Evolutionary conservation across 2,329 filamentous ascomycete genomes (phyloP), one percentile per base, ranked within the genome.

Genomic region (Colletotrichum sp.): DNA sequence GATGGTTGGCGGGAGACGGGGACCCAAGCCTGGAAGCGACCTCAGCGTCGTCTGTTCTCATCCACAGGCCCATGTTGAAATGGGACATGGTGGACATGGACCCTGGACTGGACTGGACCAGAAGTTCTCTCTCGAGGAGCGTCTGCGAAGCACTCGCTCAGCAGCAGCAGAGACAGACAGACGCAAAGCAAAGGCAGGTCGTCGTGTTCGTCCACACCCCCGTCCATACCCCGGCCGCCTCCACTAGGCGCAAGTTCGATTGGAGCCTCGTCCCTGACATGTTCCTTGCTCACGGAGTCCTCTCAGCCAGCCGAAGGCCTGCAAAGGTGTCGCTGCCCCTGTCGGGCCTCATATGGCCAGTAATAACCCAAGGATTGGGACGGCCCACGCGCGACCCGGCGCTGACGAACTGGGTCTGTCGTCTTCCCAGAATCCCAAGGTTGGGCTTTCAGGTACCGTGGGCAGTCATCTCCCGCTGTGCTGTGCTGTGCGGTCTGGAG

Each of bases 1-100:
- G 66, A 74, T 76, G 74, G 74, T 76, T 76, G 74, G 74, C 72
- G 74, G 74, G 70, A 75, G 73, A 75, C 28, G 70, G 73, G 64
- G 73, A 72, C 57, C 70, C 70, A 75, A 75, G 73, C 73, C 71
- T 75, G 73, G 73, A 65, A 75, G 73, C 70, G 64, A 73, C 70
- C 65, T 75, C 73, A 68, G 70, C 73, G 70, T 69, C 64, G 73
- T 73, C 70, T 75, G 73, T 75, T 73, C 73, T 65, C 73, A 66
- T 65, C 43, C 57, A 73, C 57, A 61, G 73, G 48, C 73, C 70
- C 73, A 68, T 73, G 70, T 21, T 21, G 38, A 36, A 64, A 65
- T 48, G 57, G 38, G 26, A 48, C 38, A 12, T 48, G 38, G 38
- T 48, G 43, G 43, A 75, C 73, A 68, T n/a, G 73, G 73, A 73